Base-by-base conservation (phyloP, 1,139 yeast genomes). In the Kluyveromyces sp. region DNA sequence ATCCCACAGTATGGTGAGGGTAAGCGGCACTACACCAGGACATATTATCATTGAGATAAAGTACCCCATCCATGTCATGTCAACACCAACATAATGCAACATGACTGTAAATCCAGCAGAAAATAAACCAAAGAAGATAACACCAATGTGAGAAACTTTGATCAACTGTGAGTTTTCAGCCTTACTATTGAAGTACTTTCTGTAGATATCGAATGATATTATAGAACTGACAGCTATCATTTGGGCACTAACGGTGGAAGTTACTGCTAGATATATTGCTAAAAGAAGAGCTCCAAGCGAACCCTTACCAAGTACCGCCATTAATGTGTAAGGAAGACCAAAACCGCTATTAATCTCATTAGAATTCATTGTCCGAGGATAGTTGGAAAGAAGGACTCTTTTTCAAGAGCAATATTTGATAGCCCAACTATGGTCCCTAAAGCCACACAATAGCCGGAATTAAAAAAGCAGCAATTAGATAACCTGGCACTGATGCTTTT, bases 101-200 rank as follows among this genome's bases (percentile, higher is more conserved):
- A 79, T 77, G 56, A 76, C 74, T 28, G 81, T 72, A 53, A 77
- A 71, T 1, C 71, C 79, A 4, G 79, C 81, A 77, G 76, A 72
- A 25, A 69, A 62, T 48, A 76, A 67, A 29, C 78, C 77, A 57
- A 71, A 77, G 2, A 64, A 64, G 33, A 72, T 54, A 41, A 76
- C 79, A 2, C 76, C 57, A 7, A 66, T 46, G 53, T 77, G 81
- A 5, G 78, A 71, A 48, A 73, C 66, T 47, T 64, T 56, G 47
- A 77, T 74, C 55, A 77, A 66, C 54, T 68, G 67, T 55, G 72
- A 72, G 48, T 80, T 80, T 8, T 68, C 59, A 30, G 81, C 81
- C 32, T 67, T 60, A 21, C 81, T 81, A 50, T 74, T 71, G 48
- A 75, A 56, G 56, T 77, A 75, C 39, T 74, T 65, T 61, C 80